A percentile compares a stretch with the other conserved stretches of the same genome.
Evolutionary conservation across 345 rosid species (phyloP).

Genomic region (Crucihimalaya himalaica): DNA sequence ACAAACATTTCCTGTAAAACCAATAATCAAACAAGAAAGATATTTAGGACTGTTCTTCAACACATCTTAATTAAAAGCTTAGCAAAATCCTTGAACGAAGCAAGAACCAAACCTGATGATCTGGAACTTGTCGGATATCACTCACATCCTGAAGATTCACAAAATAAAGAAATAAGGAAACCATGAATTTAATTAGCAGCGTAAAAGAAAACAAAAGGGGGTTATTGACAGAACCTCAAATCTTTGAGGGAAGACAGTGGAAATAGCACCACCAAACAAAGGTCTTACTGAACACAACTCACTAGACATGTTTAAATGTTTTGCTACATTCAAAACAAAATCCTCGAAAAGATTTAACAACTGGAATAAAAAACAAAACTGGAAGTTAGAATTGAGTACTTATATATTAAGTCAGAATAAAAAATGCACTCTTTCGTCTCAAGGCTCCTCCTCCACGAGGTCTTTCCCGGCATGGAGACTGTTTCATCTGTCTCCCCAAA

Average conservation of each 20-base stretch:
- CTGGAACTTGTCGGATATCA: conserved; percentile 67
- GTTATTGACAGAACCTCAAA: conserved; percentile 53
- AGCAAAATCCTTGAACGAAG: background rate
- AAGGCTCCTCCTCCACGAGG: too few species aligned
- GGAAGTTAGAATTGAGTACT: background rate
- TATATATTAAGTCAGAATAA: background rate
- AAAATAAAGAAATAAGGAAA: background rate
- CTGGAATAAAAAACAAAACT: background rate
- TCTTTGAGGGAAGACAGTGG: conserved; percentile 50
- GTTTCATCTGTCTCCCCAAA: too few species aligned
- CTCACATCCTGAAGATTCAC: conserved; percentile 61
- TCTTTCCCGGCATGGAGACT: too few species aligned
- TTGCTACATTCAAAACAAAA: conserved; percentile 7
- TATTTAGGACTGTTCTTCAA: background rate
- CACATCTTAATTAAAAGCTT: background rate
- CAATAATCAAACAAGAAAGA: background rate
- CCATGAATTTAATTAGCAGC: background rate
- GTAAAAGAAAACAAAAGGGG: too few species aligned
- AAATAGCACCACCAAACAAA: conserved; percentile 70
- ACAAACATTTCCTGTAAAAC: conserved; percentile 70
- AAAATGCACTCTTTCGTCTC: too few species aligned
- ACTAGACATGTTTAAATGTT: conserved; percentile 49
- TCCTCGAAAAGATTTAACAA: background rate
- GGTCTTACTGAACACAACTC: conserved; percentile 46
- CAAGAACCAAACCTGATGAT: conserved; percentile 61